Percentiles rank a stretch among this genome's conserved stretches.
Conservation (phyloP, 2,329 filamentous ascomycete species). For the Diaporthe batatas region DNA sequence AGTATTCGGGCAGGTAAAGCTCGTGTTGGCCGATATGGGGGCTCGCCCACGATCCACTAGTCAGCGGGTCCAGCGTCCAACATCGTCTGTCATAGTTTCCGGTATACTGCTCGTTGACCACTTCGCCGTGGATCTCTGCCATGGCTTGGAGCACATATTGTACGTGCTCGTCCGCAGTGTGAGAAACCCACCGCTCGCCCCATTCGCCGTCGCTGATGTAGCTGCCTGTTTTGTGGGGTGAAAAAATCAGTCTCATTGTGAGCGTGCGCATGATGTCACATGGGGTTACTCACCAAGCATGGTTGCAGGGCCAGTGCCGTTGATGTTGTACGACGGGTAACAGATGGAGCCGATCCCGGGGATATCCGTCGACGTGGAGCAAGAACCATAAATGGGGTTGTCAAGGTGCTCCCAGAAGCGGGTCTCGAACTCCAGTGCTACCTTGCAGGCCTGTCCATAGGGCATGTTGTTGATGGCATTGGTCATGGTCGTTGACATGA, state of each 20-base stretch:
- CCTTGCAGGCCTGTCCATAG: slow-evolving; percentile 65
- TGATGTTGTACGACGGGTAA: slow-evolving; percentile 77
- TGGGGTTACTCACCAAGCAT: slow-evolving; percentile 60
- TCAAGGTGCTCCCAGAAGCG: slow-evolving; percentile 69
- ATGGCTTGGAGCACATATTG: slow-evolving; percentile 74
- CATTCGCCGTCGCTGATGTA: slow-evolving; percentile 65
- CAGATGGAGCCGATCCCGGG: slow-evolving; percentile 72
- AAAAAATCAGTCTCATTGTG: background rate
- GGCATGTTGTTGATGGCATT: slow-evolving; percentile 62
- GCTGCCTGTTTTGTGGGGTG: background rate
- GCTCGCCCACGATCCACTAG: slow-evolving; percentile 72
- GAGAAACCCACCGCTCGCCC: slow-evolving; percentile 56
- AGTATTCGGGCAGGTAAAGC: slow-evolving; percentile 79
- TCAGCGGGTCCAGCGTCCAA: slow-evolving; percentile 73
- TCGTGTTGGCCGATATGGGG: slow-evolving; percentile 76
- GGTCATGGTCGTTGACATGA: slow-evolving; percentile 56
- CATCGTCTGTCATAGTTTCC: slow-evolving; percentile 75
- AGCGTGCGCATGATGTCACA: accelerated
- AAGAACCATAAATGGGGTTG: slow-evolving; percentile 73
- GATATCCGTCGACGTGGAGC: slow-evolving; percentile 68
- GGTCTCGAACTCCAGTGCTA: slow-evolving; percentile 76
- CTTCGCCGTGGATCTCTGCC: slow-evolving; percentile 74
- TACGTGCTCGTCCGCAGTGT: slow-evolving; percentile 72
- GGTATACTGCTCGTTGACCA: slow-evolving; percentile 73
- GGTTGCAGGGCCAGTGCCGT: slow-evolving; percentile 64